Base-by-base conservation (phyloP, 345 rosid genomes). In the Populus ilicifolia region DNA sequence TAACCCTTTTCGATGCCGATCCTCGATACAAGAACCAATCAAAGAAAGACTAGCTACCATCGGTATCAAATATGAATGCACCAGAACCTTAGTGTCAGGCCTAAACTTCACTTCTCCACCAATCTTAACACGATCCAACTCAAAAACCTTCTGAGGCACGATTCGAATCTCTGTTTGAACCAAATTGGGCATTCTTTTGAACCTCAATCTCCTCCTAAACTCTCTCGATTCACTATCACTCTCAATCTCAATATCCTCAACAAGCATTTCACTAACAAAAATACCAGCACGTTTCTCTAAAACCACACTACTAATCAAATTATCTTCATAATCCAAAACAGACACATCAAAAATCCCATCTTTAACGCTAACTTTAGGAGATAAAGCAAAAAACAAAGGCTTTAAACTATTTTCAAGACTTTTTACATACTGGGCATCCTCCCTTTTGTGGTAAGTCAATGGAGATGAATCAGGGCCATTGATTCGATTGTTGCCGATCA, bases 171-270 rank as follows among this genome's bases (percentile, higher is more conserved):
- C 92, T 2, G 95, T 84, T 79, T 94, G 98, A 38, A 93, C 84
- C 80, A 90, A 81, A 73, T 87, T 91, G 7, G 98, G 97, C 95
- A 87, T 87, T 69, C 95, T 94, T 81, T 90, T 93, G 75, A 93
- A 93, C 86, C 98, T 94, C 82, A 93, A 69, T 75, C 97, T 87
- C 90, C 97, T 89, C 84, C 90, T 81, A 72, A 89, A 91, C 74
- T 92, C 96, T 71, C 88, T 84, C 48, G 18, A 50, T 18, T 68
- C 76, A 23, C 27, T 35, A 1, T 76, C 83, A 48, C 18, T 39
- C 67, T 86, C 88, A 4, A 82, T 79, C 85, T 85, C 89, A 46
- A 94, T 97, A 79, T 94, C 94, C 54, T 94, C 95, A 16, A 94
- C 85, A 27, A 94, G 78, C 94, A 93, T 91, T 68, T 91, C 98